phyloP scores from a whole-genome alignment of 129 eudicot species.

The Flaveria linearis region DNA sequence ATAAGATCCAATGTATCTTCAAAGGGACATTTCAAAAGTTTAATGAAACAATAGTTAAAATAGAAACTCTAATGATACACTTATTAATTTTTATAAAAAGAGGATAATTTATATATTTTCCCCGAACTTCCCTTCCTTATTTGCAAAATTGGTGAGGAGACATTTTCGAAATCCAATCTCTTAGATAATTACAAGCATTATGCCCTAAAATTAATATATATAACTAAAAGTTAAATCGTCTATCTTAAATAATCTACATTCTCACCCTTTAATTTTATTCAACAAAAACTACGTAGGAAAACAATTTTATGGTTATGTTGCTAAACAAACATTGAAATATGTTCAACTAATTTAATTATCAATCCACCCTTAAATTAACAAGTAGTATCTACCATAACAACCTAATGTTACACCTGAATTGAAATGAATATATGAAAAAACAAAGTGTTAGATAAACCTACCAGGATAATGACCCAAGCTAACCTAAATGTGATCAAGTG shows the following conservation, averaged over 20 bases:
- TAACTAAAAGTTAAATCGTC: background rate
- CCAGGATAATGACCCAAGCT: conserved; percentile 41
- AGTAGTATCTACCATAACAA: background rate
- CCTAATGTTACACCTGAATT: background rate
- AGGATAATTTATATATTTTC: background rate
- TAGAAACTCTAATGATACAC: too few relatives aligned
- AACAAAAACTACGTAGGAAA: background rate
- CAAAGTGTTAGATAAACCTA: conserved; percentile 42
- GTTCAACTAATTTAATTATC: background rate
- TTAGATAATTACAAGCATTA: background rate
- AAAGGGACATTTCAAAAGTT: too few relatives aligned
- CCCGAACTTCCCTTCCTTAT: background rate
- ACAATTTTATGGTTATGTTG: background rate
- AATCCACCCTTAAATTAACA: background rate
- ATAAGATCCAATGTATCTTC: too few relatives aligned
- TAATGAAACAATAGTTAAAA: too few relatives aligned
- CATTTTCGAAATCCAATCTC: conserved; percentile 1
- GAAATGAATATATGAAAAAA: background rate
- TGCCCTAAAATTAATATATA: background rate
- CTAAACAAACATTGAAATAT: background rate
- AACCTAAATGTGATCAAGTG: conserved; percentile 39
- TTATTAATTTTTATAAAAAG: too few relatives aligned
- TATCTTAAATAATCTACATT: background rate
- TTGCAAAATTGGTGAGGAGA: background rate
- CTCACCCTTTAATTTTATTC: background rate